Evolutionary conservation across 2,329 filamentous ascomycete species (phyloP).

Genomic region (Hysterium pulicare): DNA sequence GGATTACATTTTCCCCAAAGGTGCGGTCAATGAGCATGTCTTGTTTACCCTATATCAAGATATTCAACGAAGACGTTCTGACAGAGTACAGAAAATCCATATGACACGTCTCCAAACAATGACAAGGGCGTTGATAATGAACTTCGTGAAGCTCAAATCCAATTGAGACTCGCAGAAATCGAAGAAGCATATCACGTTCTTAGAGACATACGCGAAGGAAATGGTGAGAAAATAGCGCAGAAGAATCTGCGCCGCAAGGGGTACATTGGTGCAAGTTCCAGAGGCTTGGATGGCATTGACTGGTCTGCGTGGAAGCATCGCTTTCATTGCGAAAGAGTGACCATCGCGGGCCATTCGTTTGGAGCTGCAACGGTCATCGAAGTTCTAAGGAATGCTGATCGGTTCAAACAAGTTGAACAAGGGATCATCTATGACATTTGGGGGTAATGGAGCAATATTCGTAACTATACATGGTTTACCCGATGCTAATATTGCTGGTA

Average conservation of each 20-base stretch:
- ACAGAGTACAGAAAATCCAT: constrained; percentile 35
- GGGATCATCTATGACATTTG: constrained; percentile 66
- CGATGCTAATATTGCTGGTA: no score
- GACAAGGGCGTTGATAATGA: constrained; percentile 58
- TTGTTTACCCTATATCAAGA: neutral
- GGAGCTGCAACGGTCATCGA: constrained; percentile 63
- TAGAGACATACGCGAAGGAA: constrained; percentile 52
- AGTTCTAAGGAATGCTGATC: constrained; percentile 52
- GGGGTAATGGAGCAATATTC: constrained; percentile 36
- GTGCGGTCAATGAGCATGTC: constrained; percentile 5
- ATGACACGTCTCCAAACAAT: constrained; percentile 52
- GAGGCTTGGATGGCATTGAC: constrained; percentile 54
- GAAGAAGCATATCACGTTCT: constrained; percentile 61
- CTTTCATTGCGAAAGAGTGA: constrained; percentile 57
- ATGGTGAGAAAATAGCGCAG: constrained; percentile 50
- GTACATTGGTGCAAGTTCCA: constrained; percentile 57
- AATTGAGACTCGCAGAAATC: constrained; percentile 61
- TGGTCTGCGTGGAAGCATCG: constrained; percentile 58
- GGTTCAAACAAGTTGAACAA: constrained; percentile 58
- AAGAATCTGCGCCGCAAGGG: constrained; percentile 57
- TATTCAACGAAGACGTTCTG: neutral
- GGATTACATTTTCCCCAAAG: constrained; percentile 62
- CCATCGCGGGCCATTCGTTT: constrained; percentile 64
- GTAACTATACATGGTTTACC: neutral
- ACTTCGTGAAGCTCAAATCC: constrained; percentile 59